Base-by-base conservation (phyloP, 2,329 filamentous ascomycete species). In the Cladosporium halotolerans region DNA sequence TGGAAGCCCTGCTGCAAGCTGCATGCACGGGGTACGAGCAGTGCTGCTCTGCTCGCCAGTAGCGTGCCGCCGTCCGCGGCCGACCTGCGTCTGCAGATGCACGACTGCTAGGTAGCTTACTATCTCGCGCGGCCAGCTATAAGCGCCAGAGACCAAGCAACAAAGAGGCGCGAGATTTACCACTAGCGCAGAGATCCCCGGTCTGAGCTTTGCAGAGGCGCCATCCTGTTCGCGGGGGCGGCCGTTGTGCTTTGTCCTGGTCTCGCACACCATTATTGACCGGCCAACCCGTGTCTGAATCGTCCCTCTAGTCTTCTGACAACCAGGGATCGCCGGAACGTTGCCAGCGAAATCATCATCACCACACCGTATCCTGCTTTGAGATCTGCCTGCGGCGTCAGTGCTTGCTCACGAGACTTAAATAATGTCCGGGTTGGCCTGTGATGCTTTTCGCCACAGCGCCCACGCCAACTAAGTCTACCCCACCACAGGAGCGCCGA, bases 11-110 rank as follows among this genome's bases (percentile, higher is more conserved):
- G 36, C 36, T 51, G 48, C 16, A 44, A 11, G 40, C 31, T 44
- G 48, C 48, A 51, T 51, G 48, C 48, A 51, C 41, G 46, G 32
- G 40, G 45, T 48, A 18, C 36, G 32, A 23, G 11, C 34, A 40
- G 36, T 49, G 14, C 46, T 36, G 16, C 34, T 36, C 33, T 9
- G 28, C 36, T 38, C 38, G 41, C 47, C 47, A 39, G 36, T 14
- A 39, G 36, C 36, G 13, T 39, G 18, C n/a, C 13, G 8, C 36
- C n/a, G 34, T 39, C 36, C n/a, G 36, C 36, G 8, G 36, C 36
- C n/a, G 14, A 39, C 36, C 13, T 50, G 47, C 47, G 16, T 51
- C 48, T 51, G 48, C 32, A 43, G 31, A 28, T 43, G 48, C 48
- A 44, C 47, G 46, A 41, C 33, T 38, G 34, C 39, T 28, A 28